Percentiles rank a stretch among this genome's conserved stretches.
These are phyloP conservation scores for Lactarius quietus DNA, from an alignment of 768 basidiomycete species.

Conservation along the genomic window DNA sequence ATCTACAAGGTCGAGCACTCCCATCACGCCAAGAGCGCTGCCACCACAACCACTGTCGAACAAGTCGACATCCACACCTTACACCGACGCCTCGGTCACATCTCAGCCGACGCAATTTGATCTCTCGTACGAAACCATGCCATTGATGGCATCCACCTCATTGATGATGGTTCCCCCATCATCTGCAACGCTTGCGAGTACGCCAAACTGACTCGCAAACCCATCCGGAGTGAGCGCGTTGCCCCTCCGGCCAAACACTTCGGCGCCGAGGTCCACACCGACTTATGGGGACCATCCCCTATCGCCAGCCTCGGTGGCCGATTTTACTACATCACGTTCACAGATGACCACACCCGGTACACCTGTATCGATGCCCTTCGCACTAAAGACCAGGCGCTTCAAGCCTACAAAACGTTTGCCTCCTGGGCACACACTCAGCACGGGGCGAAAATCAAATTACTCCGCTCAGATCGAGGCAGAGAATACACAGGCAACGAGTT, in stretches of 20 bases:
- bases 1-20: too few relatives aligned
- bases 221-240: background rate
- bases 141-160: background rate
- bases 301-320: background rate
- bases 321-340: background rate
- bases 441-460: background rate
- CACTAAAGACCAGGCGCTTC: background rate
- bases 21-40: too few relatives aligned
- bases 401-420: background rate
- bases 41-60: too few relatives aligned
- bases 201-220: background rate
- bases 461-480: background rate
- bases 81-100: too few relatives aligned
- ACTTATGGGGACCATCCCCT: slow-evolving; percentile 10
- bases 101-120: too few relatives aligned
- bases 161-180: slow-evolving; percentile 13
- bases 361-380: background rate
- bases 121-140: background rate
- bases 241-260: background rate
- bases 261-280: background rate
- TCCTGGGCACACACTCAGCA: background rate
- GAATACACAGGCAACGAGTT: background rate
- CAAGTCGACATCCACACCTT: too few relatives aligned
- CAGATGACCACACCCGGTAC: background rate
- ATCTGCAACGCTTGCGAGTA: slow-evolving; percentile 36